phyloP scores from a whole-genome alignment of 2,329 filamentous ascomycete species.

The Hirsutella thompsonii region DNA sequence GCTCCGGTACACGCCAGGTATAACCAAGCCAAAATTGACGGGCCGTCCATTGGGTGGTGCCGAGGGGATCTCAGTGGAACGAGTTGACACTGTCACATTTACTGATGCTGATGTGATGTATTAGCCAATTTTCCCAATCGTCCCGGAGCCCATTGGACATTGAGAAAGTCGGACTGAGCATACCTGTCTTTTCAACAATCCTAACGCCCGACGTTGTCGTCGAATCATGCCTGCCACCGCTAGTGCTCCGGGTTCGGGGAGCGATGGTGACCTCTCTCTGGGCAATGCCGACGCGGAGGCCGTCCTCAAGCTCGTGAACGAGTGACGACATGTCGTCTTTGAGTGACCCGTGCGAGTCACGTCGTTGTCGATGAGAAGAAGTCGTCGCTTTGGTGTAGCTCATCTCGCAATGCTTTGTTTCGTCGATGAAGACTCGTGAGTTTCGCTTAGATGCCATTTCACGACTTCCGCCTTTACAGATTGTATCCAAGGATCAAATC shows the following conservation, averaged over 20 bases:
- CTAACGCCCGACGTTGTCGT: not conserved
- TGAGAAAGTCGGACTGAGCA: too few relatives aligned
- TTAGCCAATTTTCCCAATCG: too few relatives aligned
- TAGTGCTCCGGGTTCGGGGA: slow-evolving; percentile 8
- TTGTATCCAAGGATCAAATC: too few relatives aligned
- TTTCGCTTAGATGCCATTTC: slow-evolving; percentile 12
- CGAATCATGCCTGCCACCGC: not conserved
- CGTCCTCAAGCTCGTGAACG: slow-evolving; percentile 12
- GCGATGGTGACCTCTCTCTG: slow-evolving; percentile 7
- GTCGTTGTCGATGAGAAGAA: slow-evolving; percentile 14
- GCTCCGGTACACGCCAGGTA: slow-evolving; percentile 66
- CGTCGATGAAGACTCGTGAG: slow-evolving; percentile 10
- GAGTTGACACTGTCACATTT: slow-evolving; percentile 2
- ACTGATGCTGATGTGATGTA: not conserved
- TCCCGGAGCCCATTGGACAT: too few relatives aligned
- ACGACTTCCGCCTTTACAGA: too few relatives aligned
- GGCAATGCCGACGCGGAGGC: slow-evolving; percentile 5
- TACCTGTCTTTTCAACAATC: slow-evolving; percentile 1
- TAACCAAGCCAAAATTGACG: slow-evolving; percentile 64
- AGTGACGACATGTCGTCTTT: slow-evolving; percentile 13
- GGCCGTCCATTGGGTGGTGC: slow-evolving; percentile 28
- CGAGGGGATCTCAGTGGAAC: slow-evolving; percentile 7
- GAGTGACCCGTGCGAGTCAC: slow-evolving; percentile 15
- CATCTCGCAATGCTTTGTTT: slow-evolving; percentile 6
- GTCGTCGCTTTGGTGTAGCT: slow-evolving; percentile 4